Evolutionary conservation across 1,284 basidiomycete species (phyloP).

Genomic region (Golubevia pallescens): DNA sequence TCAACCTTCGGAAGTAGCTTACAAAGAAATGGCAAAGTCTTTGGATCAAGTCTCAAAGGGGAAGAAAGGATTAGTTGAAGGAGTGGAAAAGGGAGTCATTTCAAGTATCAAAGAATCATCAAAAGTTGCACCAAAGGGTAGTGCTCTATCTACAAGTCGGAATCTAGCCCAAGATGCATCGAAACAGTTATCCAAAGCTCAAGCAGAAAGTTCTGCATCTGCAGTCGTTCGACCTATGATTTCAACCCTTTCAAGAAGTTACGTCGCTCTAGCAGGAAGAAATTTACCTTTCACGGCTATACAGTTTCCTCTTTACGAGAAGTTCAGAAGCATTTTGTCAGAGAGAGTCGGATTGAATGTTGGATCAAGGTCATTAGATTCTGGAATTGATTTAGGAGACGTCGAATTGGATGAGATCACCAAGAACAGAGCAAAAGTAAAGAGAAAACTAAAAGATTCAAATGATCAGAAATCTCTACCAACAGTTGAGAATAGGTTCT

Average conservation of each 20-base stretch:
- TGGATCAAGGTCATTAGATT: constrained; percentile 2
- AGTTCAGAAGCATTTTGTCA: constrained; percentile 22
- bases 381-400: background rate
- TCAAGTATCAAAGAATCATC: background rate
- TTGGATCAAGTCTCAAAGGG: background rate
- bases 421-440: background rate
- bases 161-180: background rate
- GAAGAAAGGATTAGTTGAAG: background rate
- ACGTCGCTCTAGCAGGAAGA: constrained; percentile 40
- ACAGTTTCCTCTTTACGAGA: constrained; percentile 54
- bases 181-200: no score
- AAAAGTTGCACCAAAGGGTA: background rate
- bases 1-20: background rate
- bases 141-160: background rate
- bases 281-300: constrained; percentile 55
- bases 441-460: background rate
- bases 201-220: no score
- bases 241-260: constrained; percentile 28
- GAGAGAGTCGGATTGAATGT: constrained; percentile 26
- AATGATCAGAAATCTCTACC: background rate
- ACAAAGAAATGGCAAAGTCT: background rate
- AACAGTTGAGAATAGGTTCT: background rate
- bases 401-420: background rate
- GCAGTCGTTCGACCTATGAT: constrained; percentile 8
- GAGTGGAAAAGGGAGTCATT: background rate